Evolutionary conservation across 1,284 basidiomycete species (phyloP).

Genomic region (Agroathelia rolfsii): DNA sequence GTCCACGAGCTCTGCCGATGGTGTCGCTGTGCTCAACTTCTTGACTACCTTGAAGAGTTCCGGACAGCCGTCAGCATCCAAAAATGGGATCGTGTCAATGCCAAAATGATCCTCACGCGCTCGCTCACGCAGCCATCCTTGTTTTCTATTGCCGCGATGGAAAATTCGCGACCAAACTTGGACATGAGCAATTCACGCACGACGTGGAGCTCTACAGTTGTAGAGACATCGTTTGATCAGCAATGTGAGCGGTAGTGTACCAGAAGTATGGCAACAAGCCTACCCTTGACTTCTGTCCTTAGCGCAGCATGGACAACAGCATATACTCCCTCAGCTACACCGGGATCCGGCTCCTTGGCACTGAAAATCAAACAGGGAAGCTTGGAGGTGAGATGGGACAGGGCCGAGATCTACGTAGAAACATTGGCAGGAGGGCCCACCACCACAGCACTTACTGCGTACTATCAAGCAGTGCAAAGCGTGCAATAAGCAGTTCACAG

Average conservation of each 20-base stretch:
- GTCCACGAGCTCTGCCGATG: slow-evolving; percentile 69
- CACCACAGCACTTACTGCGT: slow-evolving; percentile 40
- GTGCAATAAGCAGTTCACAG: slow-evolving; percentile 83
- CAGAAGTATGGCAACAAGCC: slow-evolving; percentile 7
- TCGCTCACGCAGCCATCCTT: slow-evolving; percentile 69
- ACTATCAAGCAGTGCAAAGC: slow-evolving; percentile 86
- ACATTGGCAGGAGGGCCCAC: slow-evolving; percentile 4
- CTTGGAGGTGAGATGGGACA: background rate
- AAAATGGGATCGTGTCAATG: slow-evolving; percentile 2
- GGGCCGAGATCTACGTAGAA: slow-evolving; percentile 5
- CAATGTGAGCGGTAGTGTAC: slow-evolving; percentile 3
- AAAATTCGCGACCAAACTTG: slow-evolving; percentile 83
- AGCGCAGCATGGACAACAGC: slow-evolving; percentile 87
- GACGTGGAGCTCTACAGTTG: slow-evolving; percentile 69
- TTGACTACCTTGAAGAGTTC: slow-evolving; percentile 42
- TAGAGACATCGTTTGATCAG: slow-evolving; percentile 1
- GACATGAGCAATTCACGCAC: slow-evolving; percentile 91
- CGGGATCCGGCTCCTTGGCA: slow-evolving; percentile 74
- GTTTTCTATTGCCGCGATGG: slow-evolving; percentile 76
- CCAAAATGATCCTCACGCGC: slow-evolving; percentile 38
- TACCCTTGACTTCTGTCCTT: slow-evolving; percentile 84
- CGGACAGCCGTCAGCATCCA: background rate
- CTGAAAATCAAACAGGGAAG: slow-evolving; percentile 26
- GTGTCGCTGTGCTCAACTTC: slow-evolving; percentile 66
- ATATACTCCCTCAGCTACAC: slow-evolving; percentile 65